These are phyloP conservation scores for Celoporthe dispersa DNA, from an alignment of 2,329 filamentous ascomycete species.

Conservation along the genomic window DNA sequence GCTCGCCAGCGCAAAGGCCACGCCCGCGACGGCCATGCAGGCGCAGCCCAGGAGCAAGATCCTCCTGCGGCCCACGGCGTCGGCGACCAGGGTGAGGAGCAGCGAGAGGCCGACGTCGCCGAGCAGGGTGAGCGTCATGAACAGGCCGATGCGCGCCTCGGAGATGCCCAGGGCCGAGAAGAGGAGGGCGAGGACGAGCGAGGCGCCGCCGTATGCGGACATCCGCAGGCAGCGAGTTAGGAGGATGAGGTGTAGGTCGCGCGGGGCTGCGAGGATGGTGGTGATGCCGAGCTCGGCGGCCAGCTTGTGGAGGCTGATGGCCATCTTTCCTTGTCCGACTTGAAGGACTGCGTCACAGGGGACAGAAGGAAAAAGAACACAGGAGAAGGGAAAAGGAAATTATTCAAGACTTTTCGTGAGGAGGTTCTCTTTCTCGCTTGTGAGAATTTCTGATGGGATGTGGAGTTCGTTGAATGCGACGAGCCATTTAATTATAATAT, in stretches of 20 bases:
- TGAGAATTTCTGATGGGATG: background rate
- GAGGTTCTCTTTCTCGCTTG: background rate
- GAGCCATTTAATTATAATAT: background rate
- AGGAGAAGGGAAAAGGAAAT: background rate
- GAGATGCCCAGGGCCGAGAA: slow-evolving; percentile 55
- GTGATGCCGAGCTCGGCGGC: slow-evolving; percentile 50
- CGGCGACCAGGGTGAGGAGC: slow-evolving; percentile 61
- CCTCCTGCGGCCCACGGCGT: slow-evolving; percentile 57
- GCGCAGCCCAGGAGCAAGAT: slow-evolving; percentile 59
- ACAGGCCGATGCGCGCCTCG: slow-evolving; percentile 59
- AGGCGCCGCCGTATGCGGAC: slow-evolving; percentile 65
- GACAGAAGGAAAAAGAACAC: background rate
- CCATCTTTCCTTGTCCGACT: slow-evolving; percentile 18
- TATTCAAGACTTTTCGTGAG: background rate
- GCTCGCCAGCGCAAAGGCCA: slow-evolving; percentile 55
- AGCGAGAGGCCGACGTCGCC: slow-evolving; percentile 65
- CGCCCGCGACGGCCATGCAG: slow-evolving; percentile 60
- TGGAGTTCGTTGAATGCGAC: background rate
- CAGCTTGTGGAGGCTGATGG: slow-evolving; percentile 12
- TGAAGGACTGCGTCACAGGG: background rate
- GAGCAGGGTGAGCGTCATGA: slow-evolving; percentile 67
- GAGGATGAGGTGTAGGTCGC: slow-evolving; percentile 62
- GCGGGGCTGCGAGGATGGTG: slow-evolving; percentile 45
- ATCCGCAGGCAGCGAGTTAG: slow-evolving; percentile 64
- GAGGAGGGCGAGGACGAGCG: slow-evolving; percentile 61